phyloP scores from a whole-genome alignment of 176 grass and related monocot species.

The Juncus inflexus region DNA sequence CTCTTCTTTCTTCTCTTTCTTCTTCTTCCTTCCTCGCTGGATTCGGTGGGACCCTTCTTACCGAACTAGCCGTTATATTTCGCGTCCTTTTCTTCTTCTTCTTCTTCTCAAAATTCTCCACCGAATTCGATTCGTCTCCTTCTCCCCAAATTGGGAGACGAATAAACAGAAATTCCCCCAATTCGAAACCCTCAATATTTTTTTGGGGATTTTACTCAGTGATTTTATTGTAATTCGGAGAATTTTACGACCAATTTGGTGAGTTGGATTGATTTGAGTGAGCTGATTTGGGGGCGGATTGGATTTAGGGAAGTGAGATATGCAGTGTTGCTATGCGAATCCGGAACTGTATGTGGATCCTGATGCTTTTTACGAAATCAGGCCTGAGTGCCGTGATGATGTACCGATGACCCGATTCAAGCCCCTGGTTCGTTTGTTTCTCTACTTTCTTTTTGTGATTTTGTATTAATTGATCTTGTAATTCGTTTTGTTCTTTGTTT shows the following conservation, averaged over 20 bases:
- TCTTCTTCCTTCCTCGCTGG: slow-evolving; percentile 19
- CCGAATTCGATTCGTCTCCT: not conserved
- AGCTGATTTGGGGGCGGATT: not conserved
- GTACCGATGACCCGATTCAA: slow-evolving; percentile 70
- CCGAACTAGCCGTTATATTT: slow-evolving; percentile 56
- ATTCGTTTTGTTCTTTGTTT: not conserved
- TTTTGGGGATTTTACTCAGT: not conserved
- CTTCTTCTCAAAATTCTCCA: slow-evolving; percentile 6
- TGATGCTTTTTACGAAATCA: slow-evolving; percentile 65
- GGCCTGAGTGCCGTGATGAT: slow-evolving; percentile 60
- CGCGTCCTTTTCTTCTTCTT: not conserved
- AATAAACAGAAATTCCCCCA: not conserved
- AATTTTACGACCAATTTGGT: not conserved
- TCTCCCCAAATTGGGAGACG: slow-evolving; percentile 14
- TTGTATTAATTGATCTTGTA: not conserved
- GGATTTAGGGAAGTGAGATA: slow-evolving; percentile 29
- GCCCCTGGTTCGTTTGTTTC: slow-evolving; percentile 38
- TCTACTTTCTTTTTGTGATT: not conserved
- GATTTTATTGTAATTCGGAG: not conserved
- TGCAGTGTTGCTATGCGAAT: slow-evolving; percentile 66
- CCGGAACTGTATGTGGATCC: slow-evolving; percentile 74
- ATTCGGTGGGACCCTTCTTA: slow-evolving; percentile 11
- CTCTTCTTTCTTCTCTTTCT: not conserved
- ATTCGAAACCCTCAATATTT: slow-evolving; percentile 10
- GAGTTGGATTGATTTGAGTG: slow-evolving; percentile 17